Conservation (phyloP, 2,329 filamentous ascomycete genomes). For the Aureobasidium sp. region DNA sequence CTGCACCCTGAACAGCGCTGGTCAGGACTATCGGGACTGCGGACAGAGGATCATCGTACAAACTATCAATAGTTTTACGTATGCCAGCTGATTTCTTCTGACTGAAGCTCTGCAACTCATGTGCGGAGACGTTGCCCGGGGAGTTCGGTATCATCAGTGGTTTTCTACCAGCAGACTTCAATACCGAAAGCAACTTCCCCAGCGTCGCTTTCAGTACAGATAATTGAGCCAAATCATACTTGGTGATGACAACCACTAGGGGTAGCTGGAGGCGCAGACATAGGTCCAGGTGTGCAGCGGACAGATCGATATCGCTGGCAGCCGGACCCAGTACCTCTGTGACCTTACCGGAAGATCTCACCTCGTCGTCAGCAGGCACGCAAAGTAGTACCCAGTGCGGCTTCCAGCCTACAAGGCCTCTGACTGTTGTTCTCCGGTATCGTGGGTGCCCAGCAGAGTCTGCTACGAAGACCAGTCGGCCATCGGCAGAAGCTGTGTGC, state of each 20-base stretch:
- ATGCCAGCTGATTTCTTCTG: slow-evolving; percentile 50
- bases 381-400: slow-evolving; percentile 91
- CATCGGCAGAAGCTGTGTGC: slow-evolving; percentile 64
- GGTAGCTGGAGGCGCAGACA: slow-evolving; percentile 74
- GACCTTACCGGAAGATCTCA: slow-evolving; percentile 34
- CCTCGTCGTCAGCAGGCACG: slow-evolving; percentile 67
- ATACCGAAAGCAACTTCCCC: slow-evolving; percentile 60
- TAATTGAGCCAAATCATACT: slow-evolving; percentile 77
- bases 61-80: slow-evolving; percentile 43
- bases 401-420: slow-evolving; percentile 88
- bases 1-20: slow-evolving; percentile 75
- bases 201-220: slow-evolving; percentile 60
- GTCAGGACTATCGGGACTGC: slow-evolving; percentile 80
- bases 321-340: slow-evolving; percentile 42
- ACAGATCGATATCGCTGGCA: slow-evolving; percentile 57
- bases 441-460: slow-evolving; percentile 88
- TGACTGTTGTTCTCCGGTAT: slow-evolving; percentile 79
- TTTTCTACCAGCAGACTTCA: slow-evolving; percentile 66
- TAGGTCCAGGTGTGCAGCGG: slow-evolving; percentile 71
- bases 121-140: slow-evolving; percentile 22
- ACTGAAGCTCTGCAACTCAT: slow-evolving; percentile 50
- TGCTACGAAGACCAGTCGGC: slow-evolving; percentile 75
- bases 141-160: slow-evolving; percentile 57
- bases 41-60: slow-evolving; percentile 37
- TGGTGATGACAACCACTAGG: slow-evolving; percentile 77